These are phyloP conservation scores for Rhododendron mucronatum DNA, from an alignment of 148 eudicot genomes.

Conservation along the genomic window DNA sequence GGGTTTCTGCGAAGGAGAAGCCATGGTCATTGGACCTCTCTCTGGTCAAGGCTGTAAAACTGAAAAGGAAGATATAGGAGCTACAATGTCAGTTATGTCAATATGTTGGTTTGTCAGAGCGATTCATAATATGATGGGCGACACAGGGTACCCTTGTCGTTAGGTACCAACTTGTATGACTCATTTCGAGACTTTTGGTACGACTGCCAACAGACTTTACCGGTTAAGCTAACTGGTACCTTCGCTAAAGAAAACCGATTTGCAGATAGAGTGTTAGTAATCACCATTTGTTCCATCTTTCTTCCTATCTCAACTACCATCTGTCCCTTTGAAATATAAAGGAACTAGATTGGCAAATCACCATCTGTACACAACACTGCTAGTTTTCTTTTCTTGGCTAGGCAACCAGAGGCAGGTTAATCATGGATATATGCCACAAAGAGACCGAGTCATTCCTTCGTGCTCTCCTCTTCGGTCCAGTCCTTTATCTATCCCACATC, in stretches of 20 bases:
- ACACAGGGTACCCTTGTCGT: too few species aligned
- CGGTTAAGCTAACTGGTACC: too few species aligned
- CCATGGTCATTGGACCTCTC: too few species aligned
- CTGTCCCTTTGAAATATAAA: background rate
- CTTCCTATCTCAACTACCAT: background rate
- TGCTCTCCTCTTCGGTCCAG: background rate
- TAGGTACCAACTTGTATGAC: too few species aligned
- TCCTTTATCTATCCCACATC: background rate
- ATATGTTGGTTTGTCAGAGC: too few species aligned
- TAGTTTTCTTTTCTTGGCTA: background rate
- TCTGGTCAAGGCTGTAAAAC: too few species aligned
- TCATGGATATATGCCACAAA: background rate
- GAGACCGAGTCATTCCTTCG: background rate
- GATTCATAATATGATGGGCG: too few species aligned
- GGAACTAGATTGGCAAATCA: background rate
- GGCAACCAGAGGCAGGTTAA: background rate
- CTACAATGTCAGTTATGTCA: too few species aligned
- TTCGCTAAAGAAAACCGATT: background rate
- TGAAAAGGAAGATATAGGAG: too few species aligned
- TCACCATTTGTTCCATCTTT: background rate
- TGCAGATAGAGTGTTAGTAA: background rate
- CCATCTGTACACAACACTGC: background rate
- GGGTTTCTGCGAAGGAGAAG: too few species aligned
- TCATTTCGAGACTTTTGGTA: too few species aligned
- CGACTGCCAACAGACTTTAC: too few species aligned